Evolutionary conservation across 2,329 filamentous ascomycete species (phyloP), one percentile per base, ranked within the genome.

Genomic region (Dothiorella sarmentorum): DNA sequence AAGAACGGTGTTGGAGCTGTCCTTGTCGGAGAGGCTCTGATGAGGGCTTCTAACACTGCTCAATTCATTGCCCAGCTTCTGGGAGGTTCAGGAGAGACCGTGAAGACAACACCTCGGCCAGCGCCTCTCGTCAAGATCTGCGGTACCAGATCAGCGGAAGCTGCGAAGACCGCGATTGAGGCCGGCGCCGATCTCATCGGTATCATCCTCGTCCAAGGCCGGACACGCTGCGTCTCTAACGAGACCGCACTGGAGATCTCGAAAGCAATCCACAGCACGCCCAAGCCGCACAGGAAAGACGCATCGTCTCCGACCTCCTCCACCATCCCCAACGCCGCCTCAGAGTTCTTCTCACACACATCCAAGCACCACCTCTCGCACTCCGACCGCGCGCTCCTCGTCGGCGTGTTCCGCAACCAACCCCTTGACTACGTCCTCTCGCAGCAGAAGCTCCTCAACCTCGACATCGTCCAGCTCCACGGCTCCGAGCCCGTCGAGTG

Each of bases 351-450:
- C 71, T 82, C 82, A 10, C 77, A 85, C 65, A 77, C 78, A 2
- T 69, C 77, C 11, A 68, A 70, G 24, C 65, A 73, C 27, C 69
- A 78, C 9, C 68, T 85, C 20, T 74, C 75, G 7, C 73, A 79
- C 73, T 81, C 70, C 69, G 78, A 70, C 69, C 83, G 89, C 9
- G 87, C 93, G 0, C 81, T 94, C 2, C 81, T 99, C 0, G 94
- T 96, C 4, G 94, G 94, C 59, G 93, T 99, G 2, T 99, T 99
- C 77, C 88, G 90, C 67, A 89, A 97, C 71, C 93, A 97, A 69
- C 85, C 93, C 0, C 79, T 99, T 9, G 83, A 85, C 33, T 91
- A 96, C 65, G 81, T 99, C 6, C 79, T 97, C 52, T 82, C 86
- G 62, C 85, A 93, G 71, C 89, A 95, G 66, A 84, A 84, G 63